Evolutionary conservation across 306 rosid species (phyloP), one percentile per base, ranked within the genome.

Genomic region (Cucumis sativus): DNA sequence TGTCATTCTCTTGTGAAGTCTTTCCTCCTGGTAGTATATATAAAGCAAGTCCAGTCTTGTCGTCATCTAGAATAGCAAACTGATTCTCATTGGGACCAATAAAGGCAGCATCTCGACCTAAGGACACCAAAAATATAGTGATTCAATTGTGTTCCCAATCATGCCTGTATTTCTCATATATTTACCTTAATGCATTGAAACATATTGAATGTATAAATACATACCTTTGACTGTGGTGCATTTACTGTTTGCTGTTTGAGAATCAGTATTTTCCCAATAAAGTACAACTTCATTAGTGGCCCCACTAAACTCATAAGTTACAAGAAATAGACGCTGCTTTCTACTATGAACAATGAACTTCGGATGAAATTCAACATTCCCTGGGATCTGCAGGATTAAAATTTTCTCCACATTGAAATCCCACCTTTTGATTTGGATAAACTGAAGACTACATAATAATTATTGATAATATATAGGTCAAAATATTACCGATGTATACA

Each of bases 21-120:
- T 88, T 92, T 86, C 93, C 97, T n/a, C 95, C 97, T n/a, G 96
- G 92, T 40, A 96, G 84, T 51, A 82, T 84, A 86, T 87, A 90
- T 77, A 96, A 79, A 59, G 91, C 89, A 82, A 96, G 79, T 77
- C 92, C 99, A 74, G 93, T 92, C 92, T 88, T 88, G 85, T 96
- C 99, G 30, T 91, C 99, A 69, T 96, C 99, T 28, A 96, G 98
- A 80, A 92, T 83, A 47, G 96, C 96, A 89, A 91, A 96, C 84
- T 96, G 99, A 79, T 88, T 92, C 80, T 96, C 98, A 45, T 84
- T 91, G 85, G 92, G 91, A 57, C 99, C 99, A 85, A 96, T 82
- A 83, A 96, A 92, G 83, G 99, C 98, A 67, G 91, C 98, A 85
- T 92, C 99, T 79, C 82, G 87, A 80, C 99, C 99, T 96, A 76